These are phyloP conservation scores for Naganishia sp. DNA, from an alignment of 1,284 basidiomycete genomes.

Conservation along the genomic window DNA sequence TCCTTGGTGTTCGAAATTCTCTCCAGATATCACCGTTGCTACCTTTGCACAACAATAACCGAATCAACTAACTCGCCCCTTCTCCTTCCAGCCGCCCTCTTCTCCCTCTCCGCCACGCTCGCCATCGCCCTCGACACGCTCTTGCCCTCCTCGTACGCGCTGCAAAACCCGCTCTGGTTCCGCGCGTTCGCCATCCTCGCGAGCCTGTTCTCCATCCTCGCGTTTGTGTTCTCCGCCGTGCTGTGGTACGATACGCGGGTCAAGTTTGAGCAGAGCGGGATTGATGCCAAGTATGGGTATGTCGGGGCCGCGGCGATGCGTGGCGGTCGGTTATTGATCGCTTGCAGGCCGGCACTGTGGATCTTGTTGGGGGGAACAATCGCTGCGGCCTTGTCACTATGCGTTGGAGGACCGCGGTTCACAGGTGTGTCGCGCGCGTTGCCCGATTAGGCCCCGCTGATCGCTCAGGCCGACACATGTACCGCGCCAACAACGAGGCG, in stretches of 20 bases:
- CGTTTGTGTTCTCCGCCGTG: constrained; percentile 28
- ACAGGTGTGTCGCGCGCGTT: constrained; percentile 13
- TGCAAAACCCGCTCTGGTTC: constrained; percentile 32
- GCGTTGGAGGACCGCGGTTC: constrained; percentile 35
- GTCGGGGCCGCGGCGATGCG: neutral
- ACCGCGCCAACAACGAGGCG: constrained; percentile 28
- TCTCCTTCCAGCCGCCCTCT: constrained; percentile 4
- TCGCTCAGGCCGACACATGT: constrained; percentile 27
- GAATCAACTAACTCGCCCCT: neutral
- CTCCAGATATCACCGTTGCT: no score
- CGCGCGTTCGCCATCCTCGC: constrained; percentile 21
- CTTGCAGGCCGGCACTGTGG: constrained; percentile 30
- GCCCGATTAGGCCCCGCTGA: neutral
- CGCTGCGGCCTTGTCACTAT: constrained; percentile 27
- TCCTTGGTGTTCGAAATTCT: no score
- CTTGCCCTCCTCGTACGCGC: constrained; percentile 9
- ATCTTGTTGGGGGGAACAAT: constrained; percentile 30
- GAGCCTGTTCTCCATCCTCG: constrained; percentile 21
- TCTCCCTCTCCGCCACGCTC: constrained; percentile 16
- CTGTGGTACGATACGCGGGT: constrained; percentile 27
- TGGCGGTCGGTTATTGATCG: neutral
- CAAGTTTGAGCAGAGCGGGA: constrained; percentile 20
- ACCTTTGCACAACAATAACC: neutral
- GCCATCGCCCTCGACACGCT: constrained; percentile 22
- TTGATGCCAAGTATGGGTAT: constrained; percentile 31